These are phyloP conservation scores for Aspergillus ustus DNA, from an alignment of 2,329 filamentous ascomycete genomes.

Conservation along the genomic window DNA sequence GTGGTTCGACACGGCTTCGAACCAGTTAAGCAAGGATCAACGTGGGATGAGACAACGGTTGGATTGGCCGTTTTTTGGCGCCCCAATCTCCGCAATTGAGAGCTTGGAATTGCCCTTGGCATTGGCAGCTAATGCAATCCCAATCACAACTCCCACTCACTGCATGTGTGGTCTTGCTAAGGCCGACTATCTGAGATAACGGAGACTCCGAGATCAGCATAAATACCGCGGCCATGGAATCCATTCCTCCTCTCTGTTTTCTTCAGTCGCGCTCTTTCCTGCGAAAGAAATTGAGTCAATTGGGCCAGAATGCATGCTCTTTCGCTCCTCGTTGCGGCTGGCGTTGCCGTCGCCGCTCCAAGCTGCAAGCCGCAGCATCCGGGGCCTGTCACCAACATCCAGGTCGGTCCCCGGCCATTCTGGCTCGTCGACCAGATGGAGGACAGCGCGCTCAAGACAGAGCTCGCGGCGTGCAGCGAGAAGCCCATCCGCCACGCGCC, in stretches of 20 bases:
- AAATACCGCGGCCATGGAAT: conserved; percentile 9
- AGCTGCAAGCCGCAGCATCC: conserved; percentile 3
- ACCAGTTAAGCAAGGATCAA: conserved; percentile 13
- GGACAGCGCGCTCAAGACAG: conserved; percentile 22
- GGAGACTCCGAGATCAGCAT: neutral
- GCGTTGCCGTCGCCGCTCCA: conserved; percentile 19
- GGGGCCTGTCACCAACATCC: conserved; percentile 23
- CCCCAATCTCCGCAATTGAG: conserved; percentile 6
- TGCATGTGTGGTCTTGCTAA: conserved; percentile 16
- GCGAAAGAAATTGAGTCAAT: neutral
- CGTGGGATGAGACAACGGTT: conserved; percentile 10
- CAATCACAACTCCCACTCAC: conserved; percentile 9
- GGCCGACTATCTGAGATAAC: conserved; percentile 1
- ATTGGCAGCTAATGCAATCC: conserved; percentile 8
- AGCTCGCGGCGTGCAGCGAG: conserved; percentile 23
- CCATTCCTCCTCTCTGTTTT: neutral
- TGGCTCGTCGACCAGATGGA: conserved; percentile 27
- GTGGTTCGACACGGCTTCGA: neutral
- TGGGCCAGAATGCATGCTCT: conserved; percentile 18
- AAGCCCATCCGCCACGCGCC: conserved; percentile 22
- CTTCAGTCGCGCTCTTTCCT: neutral
- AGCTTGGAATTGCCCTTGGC: neutral
- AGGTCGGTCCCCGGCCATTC: conserved; percentile 27
- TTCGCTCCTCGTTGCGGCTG: conserved; percentile 16
- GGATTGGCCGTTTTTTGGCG: conserved; percentile 12